These are phyloP conservation scores for Candida easanensis DNA, from an alignment of 805 yeast species.

Conservation along the genomic window DNA sequence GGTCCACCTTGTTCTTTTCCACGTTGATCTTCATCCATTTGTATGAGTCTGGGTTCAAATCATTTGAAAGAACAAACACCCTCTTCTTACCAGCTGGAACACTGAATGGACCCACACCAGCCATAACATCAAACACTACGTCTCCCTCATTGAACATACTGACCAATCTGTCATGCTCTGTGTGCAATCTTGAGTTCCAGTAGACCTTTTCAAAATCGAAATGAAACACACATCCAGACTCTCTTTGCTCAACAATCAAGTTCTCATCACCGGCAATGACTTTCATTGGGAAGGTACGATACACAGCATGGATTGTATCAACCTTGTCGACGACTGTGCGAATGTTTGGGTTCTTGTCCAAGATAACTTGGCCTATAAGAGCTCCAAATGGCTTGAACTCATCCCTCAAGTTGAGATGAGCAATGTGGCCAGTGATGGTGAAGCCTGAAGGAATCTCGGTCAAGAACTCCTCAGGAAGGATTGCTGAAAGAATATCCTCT, in stretches of 20 bases:
- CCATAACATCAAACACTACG: slow-evolving; percentile 92
- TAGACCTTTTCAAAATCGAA: slow-evolving; percentile 93
- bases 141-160: slow-evolving; percentile 56
- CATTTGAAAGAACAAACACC: slow-evolving; percentile 84
- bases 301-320: slow-evolving; percentile 81
- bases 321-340: slow-evolving; percentile 90
- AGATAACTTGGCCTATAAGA: slow-evolving; percentile 83
- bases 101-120: slow-evolving; percentile 98
- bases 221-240: slow-evolving; percentile 77
- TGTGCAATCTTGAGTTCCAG: slow-evolving; percentile 94
- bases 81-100: slow-evolving; percentile 90
- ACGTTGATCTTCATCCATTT: slow-evolving; percentile 68
- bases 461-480: slow-evolving; percentile 67
- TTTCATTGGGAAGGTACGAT: slow-evolving; percentile 91
- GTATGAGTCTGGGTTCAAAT: slow-evolving; percentile 84
- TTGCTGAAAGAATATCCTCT: slow-evolving; percentile 78
- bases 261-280: slow-evolving; percentile 83
- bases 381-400: slow-evolving; percentile 80
- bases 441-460: slow-evolving; percentile 87
- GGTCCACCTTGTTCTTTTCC: slow-evolving; percentile 54
- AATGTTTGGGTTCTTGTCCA: slow-evolving; percentile 74
- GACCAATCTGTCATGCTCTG: slow-evolving; percentile 87
- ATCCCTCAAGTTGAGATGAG: slow-evolving; percentile 82
- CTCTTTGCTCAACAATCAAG: slow-evolving; percentile 79
- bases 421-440: slow-evolving; percentile 92